Evolutionary conservation across 2,329 filamentous ascomycete genomes (phyloP).

Genomic region (Coniella vitis): DNA sequence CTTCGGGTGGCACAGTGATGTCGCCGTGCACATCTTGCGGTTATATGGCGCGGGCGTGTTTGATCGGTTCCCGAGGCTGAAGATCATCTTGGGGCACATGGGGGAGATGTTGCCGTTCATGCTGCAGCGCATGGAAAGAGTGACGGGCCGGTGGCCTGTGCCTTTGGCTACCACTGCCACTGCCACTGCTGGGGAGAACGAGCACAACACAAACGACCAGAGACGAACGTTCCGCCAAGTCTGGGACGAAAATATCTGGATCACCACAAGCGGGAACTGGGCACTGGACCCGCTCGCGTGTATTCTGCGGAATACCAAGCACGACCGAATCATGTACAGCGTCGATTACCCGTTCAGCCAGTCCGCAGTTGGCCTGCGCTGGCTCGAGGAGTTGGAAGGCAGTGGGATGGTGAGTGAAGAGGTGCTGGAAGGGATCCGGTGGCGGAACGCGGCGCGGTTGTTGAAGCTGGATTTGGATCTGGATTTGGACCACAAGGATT

Average conservation of each 20-base stretch:
- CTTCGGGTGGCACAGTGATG: constrained; percentile 46
- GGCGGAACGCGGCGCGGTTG: constrained; percentile 43
- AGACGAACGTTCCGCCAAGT: constrained; percentile 37
- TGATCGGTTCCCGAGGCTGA: constrained; percentile 45
- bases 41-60: constrained; percentile 49
- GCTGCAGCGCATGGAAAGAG: constrained; percentile 37
- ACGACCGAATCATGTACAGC: constrained; percentile 48
- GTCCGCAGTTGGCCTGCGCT: constrained; percentile 40
- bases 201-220: constrained; percentile 14
- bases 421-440: constrained; percentile 41
- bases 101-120: constrained; percentile 48
- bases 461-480: constrained; percentile 28
- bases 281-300: constrained; percentile 40
- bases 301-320: constrained; percentile 35
- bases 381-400: constrained; percentile 39
- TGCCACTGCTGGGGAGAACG: too few relatives aligned
- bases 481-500: not conserved
- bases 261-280: constrained; percentile 50
- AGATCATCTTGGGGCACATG: constrained; percentile 48
- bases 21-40: constrained; percentile 39
- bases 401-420: constrained; percentile 43
- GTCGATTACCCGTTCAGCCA: constrained; percentile 51
- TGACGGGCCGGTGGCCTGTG: constrained; percentile 20
- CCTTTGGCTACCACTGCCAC: too few relatives aligned
- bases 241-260: constrained; percentile 49